These are phyloP conservation scores for Blumeria hordei DNA, from an alignment of 2,329 filamentous ascomycete genomes.

Conservation along the genomic window DNA sequence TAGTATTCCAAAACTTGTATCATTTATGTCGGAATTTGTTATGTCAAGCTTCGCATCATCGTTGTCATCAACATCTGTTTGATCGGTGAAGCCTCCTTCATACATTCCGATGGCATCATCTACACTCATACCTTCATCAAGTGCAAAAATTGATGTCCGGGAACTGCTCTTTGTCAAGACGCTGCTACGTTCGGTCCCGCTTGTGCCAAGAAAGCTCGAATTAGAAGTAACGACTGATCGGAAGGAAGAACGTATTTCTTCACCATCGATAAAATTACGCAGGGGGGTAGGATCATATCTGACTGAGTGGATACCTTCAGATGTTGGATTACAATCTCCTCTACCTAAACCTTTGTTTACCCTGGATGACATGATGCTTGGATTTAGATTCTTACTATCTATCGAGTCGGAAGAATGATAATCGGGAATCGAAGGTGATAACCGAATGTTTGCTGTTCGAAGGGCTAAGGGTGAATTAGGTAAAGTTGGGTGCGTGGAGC, in stretches of 20 bases:
- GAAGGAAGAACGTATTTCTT: slow-evolving; percentile 29
- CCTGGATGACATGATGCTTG: slow-evolving; percentile 9
- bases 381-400: slow-evolving; percentile 12
- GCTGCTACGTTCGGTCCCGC: slow-evolving; percentile 59
- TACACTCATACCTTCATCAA: slow-evolving; percentile 33
- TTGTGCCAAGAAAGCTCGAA: slow-evolving; percentile 33
- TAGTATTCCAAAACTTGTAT: not conserved
- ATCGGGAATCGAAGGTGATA: slow-evolving; percentile 11
- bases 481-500: slow-evolving; percentile 11
- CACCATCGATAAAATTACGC: slow-evolving; percentile 10
- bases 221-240: slow-evolving; percentile 34
- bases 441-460: slow-evolving; percentile 6
- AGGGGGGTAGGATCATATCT: slow-evolving; percentile 10
- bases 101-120: slow-evolving; percentile 50
- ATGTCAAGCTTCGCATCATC: slow-evolving; percentile 7
- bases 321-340: slow-evolving; percentile 11
- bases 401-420: slow-evolving; percentile 12
- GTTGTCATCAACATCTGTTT: slow-evolving; percentile 20
- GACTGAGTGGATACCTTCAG: slow-evolving; percentile 2
- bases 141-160: slow-evolving; percentile 31
- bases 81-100: slow-evolving; percentile 33
- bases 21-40: slow-evolving; percentile 8
- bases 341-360: slow-evolving; percentile 6
- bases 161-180: slow-evolving; percentile 60
- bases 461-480: not conserved